Evolutionary conservation across 805 yeast species (phyloP), one percentile per base, ranked within the genome.

Genomic region (Hanseniaspora guilliermondii): DNA sequence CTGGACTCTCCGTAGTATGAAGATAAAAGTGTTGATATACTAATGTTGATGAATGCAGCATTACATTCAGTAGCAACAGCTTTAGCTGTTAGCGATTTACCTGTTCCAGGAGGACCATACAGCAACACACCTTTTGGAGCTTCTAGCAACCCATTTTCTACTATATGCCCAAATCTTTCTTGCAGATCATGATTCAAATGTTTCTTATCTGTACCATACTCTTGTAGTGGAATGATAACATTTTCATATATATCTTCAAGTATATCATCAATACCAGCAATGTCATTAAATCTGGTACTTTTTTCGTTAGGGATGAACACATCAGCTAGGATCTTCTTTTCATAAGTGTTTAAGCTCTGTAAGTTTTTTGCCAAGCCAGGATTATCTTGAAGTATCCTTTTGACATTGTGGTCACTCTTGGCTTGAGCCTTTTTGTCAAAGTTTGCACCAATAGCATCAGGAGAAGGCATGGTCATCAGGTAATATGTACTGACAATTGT

Each of bases 1-100:
- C 93, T 91, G 30, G 91, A 80, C 68, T 91, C 97, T 16, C 98
- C 98, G 65, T 87, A 91, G 95, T 96, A 91, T 68, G 91, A 91
- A 69, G 93, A 96, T 91, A 89, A 85, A 17, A 91, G 80, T 2
- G 91, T 81, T 25, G 96, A 87, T 94, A 91, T 85, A 66, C 95
- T 76, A 50, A 91, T 84, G 61, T 89, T 87, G 49, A 91, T 77
- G 69, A 91, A 91, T 61, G 83, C 87, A 0, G 97, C 97, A 0
- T 87, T 87, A 60, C 94, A 82, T 66, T 89, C 96, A 55, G 80
- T 77, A 0, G 97, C 97, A 38, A 91, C 76, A 0, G 97, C 97
- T 68, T 89, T 91, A 9, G 97, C 97, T 61, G 91, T 73, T 96
- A 91, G 87, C 3, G 97, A 91, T 69, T 91, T 91, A 54, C 97